phyloP scores from a whole-genome alignment of 768 basidiomycete genomes.

The Candolleomyces efflorescens region DNA sequence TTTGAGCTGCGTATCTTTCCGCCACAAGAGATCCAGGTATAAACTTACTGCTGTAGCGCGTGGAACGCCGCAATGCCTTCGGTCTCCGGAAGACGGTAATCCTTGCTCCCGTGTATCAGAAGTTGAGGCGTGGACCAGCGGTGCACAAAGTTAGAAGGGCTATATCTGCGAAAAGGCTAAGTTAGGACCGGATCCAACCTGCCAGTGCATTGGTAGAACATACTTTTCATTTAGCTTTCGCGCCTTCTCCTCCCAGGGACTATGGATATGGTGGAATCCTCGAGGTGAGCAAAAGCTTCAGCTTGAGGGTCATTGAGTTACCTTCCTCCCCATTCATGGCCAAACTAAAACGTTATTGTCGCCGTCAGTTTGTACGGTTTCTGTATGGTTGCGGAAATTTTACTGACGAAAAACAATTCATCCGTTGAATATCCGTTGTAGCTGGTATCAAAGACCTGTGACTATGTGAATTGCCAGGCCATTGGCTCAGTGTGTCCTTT shows the following conservation, averaged over 20 bases:
- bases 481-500: background rate
- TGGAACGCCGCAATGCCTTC: slow-evolving; percentile 85
- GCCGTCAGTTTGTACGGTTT: too few species aligned
- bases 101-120: slow-evolving; percentile 83
- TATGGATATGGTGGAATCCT: slow-evolving; percentile 5
- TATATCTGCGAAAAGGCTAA: slow-evolving; percentile 43
- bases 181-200: background rate
- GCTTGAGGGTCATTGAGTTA: slow-evolving; percentile 6
- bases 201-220: background rate
- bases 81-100: slow-evolving; percentile 82
- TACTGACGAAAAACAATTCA: slow-evolving; percentile 82
- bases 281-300: background rate
- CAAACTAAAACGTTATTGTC: slow-evolving; percentile 47
- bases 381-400: too few species aligned
- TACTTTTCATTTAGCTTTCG: slow-evolving; percentile 55
- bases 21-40: background rate
- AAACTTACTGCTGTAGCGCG: slow-evolving; percentile 73
- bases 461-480: background rate
- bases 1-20: background rate
- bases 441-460: slow-evolving; percentile 67
- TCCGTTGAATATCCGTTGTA: slow-evolving; percentile 90
- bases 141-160: slow-evolving; percentile 74
- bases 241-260: slow-evolving; percentile 67
- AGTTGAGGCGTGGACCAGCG: slow-evolving; percentile 88
- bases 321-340: slow-evolving; percentile 81